Percentiles rank a stretch among this genome's conserved stretches.
phyloP scores from a whole-genome alignment of 768 basidiomycete genomes.

The Phanerochaete sordida region DNA sequence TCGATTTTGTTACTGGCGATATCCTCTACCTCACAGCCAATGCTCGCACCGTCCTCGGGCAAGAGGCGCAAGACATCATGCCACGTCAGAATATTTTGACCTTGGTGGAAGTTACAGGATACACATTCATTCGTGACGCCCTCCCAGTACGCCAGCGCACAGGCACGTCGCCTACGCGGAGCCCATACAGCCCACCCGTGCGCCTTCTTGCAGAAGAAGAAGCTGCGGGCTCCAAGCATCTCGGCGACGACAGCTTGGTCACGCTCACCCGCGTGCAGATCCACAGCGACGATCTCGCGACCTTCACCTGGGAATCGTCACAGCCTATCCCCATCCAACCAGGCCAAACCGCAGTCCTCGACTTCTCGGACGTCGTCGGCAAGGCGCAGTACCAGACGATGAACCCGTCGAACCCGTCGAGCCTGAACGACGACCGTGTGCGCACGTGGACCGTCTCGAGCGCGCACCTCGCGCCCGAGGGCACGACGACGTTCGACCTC shows the following conservation, averaged over 20 bases:
- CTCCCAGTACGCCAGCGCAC: slow-evolving; percentile 47
- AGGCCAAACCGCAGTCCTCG: slow-evolving; percentile 54
- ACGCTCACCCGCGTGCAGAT: slow-evolving; percentile 27
- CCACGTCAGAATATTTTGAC: slow-evolving; percentile 50
- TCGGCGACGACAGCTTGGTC: slow-evolving; percentile 29
- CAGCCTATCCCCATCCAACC: slow-evolving; percentile 27
- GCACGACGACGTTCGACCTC: slow-evolving; percentile 34
- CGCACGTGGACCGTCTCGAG: slow-evolving; percentile 62
- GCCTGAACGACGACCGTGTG: slow-evolving; percentile 57
- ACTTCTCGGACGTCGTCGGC: slow-evolving; percentile 50
- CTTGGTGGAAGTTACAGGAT: slow-evolving; percentile 47
- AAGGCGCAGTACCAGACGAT: slow-evolving; percentile 47
- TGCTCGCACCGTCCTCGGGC: slow-evolving; percentile 47
- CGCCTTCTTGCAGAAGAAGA: slow-evolving; percentile 52
- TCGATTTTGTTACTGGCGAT: slow-evolving; percentile 50
- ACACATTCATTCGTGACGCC: slow-evolving; percentile 48
- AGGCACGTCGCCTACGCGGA: slow-evolving; percentile 26
- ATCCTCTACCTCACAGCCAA: slow-evolving; percentile 61
- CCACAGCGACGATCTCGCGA: slow-evolving; percentile 47
- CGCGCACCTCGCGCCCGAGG: slow-evolving; percentile 21
- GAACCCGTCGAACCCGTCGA: slow-evolving; percentile 38
- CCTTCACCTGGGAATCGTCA: slow-evolving; percentile 45
- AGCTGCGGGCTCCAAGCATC: slow-evolving; percentile 20
- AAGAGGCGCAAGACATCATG: slow-evolving; percentile 50
- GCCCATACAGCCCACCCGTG: slow-evolving; percentile 61